Evolutionary conservation across 768 basidiomycete species (phyloP).

Genomic region (Russula sp.): DNA sequence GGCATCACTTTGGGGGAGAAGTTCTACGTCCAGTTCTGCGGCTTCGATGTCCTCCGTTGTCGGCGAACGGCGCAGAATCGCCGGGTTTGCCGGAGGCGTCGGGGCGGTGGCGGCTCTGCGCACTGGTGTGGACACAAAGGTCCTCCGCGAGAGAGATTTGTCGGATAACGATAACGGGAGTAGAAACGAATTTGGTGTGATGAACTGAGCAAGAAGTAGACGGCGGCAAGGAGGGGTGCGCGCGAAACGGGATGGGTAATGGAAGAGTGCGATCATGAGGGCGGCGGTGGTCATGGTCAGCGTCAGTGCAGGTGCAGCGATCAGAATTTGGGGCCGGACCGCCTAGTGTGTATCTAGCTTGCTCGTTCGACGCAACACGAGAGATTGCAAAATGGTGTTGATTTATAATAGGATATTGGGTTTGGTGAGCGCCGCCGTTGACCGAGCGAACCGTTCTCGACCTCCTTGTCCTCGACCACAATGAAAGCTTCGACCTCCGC

Average conservation of each 20-base stretch:
- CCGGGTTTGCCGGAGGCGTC: conserved; percentile 9
- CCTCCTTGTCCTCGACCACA: neutral
- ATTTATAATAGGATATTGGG: no score
- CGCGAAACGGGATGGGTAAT: neutral
- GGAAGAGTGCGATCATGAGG: neutral
- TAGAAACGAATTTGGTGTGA: neutral
- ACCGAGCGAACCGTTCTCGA: no score
- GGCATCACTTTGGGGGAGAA: conserved; percentile 48
- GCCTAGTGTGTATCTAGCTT: no score
- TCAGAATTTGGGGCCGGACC: neutral
- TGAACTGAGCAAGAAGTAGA: neutral
- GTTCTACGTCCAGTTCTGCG: conserved; percentile 59
- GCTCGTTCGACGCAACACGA: no score
- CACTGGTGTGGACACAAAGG: conserved; percentile 8
- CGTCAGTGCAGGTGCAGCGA: neutral
- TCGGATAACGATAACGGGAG: neutral
- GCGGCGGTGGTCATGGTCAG: neutral
- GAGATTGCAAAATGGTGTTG: no score
- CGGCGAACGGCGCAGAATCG: conserved; percentile 36
- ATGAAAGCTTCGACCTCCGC: conserved; percentile 23
- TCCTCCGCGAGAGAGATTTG: neutral
- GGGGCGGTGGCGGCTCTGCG: conserved; percentile 3
- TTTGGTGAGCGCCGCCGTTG: no score
- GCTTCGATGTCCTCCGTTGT: conserved; percentile 43
- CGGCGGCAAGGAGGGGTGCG: neutral